Evolutionary conservation across 139 green algal genomes (phyloP).

Genomic region (Desmodesmus armatus): DNA sequence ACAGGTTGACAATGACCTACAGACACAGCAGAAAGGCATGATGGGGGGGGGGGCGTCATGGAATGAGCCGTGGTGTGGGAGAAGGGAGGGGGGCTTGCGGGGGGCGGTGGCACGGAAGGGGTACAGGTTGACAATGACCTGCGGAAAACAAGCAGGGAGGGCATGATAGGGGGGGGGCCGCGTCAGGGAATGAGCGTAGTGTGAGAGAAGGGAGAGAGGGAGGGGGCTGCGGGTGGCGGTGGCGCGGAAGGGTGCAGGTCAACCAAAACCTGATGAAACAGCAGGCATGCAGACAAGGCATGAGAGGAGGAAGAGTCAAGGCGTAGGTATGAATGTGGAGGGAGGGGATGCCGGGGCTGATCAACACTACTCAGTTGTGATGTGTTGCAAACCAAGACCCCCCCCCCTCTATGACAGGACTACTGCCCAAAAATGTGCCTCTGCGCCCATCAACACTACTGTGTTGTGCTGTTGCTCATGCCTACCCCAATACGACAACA

Average conservation of each 20-base stretch:
- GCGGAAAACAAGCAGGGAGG: not conserved
- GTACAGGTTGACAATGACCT: slow-evolving; percentile 98
- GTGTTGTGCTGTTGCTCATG: too few relatives aligned
- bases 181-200: not conserved
- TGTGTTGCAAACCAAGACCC: too few relatives aligned
- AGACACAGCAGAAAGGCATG: not conserved
- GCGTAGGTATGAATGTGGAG: not conserved
- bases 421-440: too few relatives aligned
- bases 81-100: slow-evolving; percentile 53
- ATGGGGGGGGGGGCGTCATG: not conserved
- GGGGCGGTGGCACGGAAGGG: slow-evolving; percentile 97
- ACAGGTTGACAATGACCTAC: slow-evolving; percentile 96
- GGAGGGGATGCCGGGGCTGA: too few relatives aligned
- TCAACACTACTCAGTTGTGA: too few relatives aligned
- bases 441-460: too few relatives aligned
- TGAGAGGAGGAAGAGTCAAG: not conserved
- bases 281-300: not conserved
- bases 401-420: too few relatives aligned
- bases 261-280: slow-evolving; percentile 80
- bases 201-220: slow-evolving; percentile 48
- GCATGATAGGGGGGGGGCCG: too few relatives aligned
- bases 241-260: slow-evolving; percentile 99
- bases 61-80: too few relatives aligned
- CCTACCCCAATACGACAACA: too few relatives aligned
- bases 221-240: slow-evolving; percentile 83